Conservation (phyloP, 2,329 filamentous ascomycete genomes). For the Pseudogymnoascus sp. region DNA sequence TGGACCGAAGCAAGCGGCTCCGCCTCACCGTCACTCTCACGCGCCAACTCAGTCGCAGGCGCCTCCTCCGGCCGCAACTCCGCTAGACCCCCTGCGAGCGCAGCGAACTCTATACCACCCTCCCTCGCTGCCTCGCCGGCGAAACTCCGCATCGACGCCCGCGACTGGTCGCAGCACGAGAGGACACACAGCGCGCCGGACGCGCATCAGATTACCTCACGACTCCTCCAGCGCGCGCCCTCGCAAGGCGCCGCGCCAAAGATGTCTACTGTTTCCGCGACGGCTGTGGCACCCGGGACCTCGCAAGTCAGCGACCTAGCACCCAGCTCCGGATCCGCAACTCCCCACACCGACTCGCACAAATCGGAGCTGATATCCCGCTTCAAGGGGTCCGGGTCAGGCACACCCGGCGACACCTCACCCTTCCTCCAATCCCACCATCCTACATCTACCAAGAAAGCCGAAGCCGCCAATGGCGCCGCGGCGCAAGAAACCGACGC, state of each 20-base stretch:
- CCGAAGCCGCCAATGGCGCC: conserved; percentile 1
- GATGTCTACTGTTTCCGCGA: conserved; percentile 55
- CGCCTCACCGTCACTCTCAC: conserved; percentile 51
- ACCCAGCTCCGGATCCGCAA: conserved; percentile 33
- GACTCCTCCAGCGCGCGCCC: conserved; percentile 57
- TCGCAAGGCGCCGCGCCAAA: conserved; percentile 56
- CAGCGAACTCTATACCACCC: conserved; percentile 24
- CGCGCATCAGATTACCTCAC: conserved; percentile 60
- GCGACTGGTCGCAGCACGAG: conserved; percentile 21
- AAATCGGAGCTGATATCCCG: conserved; percentile 48
- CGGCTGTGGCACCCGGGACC: conserved; percentile 33
- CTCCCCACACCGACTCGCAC: conserved; percentile 22
- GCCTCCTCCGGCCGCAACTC: conserved; percentile 40
- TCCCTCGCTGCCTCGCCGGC: conserved; percentile 24
- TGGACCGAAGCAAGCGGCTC: conserved; percentile 62
- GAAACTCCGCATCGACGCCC: conserved; percentile 4
- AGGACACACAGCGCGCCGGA: conserved; percentile 41
- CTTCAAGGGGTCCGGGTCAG: conserved; percentile 48
- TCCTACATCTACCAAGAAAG: conserved; percentile 3
- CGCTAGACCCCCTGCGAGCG: conserved; percentile 32
- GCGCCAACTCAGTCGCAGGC: conserved; percentile 42
- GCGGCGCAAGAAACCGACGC: background rate
- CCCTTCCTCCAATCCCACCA: conserved; percentile 37
- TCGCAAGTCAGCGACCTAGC: conserved; percentile 24
- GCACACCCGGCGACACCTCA: conserved; percentile 43